Conservation (phyloP, 305 asterid genomes). For the Rubia balearica region DNA sequence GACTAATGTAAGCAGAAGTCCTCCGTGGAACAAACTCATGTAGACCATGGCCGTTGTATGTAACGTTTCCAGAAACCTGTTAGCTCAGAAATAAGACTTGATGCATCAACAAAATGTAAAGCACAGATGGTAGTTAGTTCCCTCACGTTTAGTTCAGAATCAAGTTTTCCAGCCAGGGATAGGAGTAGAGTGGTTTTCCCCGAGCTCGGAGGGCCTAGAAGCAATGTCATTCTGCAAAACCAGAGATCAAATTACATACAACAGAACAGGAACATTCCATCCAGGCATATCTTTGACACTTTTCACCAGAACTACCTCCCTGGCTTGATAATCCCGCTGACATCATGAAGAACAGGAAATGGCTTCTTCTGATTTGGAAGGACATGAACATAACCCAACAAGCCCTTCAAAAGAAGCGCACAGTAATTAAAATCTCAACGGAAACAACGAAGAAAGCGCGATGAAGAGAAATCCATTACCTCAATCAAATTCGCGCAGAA, state of each 20-base stretch:
- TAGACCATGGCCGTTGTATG: conserved; percentile 66
- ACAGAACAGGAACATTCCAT: not conserved
- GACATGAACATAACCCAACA: conserved; percentile 17
- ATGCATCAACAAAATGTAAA: not conserved
- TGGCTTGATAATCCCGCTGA: conserved; percentile 26
- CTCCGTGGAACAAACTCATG: conserved; percentile 69
- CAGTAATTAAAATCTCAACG: not conserved
- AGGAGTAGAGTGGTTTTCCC: conserved; percentile 28
- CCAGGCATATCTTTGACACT: not conserved
- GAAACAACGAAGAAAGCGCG: not conserved
- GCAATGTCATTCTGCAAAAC: conserved; percentile 29
- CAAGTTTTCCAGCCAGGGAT: conserved; percentile 29
- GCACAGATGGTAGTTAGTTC: not conserved
- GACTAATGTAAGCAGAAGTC: conserved; percentile 77
- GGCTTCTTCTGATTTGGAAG: conserved; percentile 19
- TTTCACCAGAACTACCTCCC: conserved; percentile 15
- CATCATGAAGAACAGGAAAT: conserved; percentile 18
- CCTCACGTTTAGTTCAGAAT: conserved; percentile 19
- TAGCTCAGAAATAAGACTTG: not conserved
- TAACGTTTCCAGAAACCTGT: conserved; percentile 55
- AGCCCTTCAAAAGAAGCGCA: conserved; percentile 11
- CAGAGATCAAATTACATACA: not conserved
- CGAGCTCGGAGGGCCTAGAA: conserved; percentile 32
- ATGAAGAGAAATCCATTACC: conserved; percentile 6
- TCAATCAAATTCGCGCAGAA: conserved; percentile 18